Base-by-base conservation (phyloP, 2,329 filamentous ascomycete genomes). In the Ceratocystis albifundus region DNA sequence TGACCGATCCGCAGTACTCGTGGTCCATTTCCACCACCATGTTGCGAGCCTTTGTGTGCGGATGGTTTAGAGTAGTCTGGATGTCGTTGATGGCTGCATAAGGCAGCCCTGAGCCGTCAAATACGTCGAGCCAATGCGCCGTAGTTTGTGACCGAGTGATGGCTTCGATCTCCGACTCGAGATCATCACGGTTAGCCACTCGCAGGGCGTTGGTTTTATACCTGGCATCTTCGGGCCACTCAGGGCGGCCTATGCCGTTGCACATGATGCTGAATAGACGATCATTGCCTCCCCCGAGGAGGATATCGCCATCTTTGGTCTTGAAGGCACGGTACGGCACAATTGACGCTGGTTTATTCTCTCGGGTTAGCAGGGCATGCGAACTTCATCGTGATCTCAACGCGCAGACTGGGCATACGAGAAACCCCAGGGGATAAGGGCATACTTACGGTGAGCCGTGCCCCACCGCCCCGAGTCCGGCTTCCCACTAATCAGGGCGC, bases 61-160 rank as follows among this genome's bases (percentile, higher is more conserved):
- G 83, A 73, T 96, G 91, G 68, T 88, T 86, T 64, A 99, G 78
- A 0, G 94, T 90, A 22, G 81, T 83, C 74, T 94, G 88, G 6
- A 99, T 85, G 73, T 99, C 93, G 73, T 97, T 99, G 71, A 99
- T 88, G 0, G 93, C 90, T 0, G 93, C 89, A 72, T 82, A 99
- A 0, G 94, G 94, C 86, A 99, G 86, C 4, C 94, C 94, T 67
- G 84, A 88, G n/a, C 90, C 91, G 72, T 96, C 90, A 57, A 96
- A 86, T 0, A 92, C 78, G 1, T 87, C 83, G 2, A 97, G 80
- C 93, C 94, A 97, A 73, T 96, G 87, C 70, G 86, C 78, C 0
- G 94, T 99, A 2, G 89, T 95, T 77, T 86, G 90, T 65, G 85
- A 84, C 65, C 77, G 78, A 0, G 90, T 95, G 59, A 89, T 80